Evolutionary conservation across 129 eudicot genomes (phyloP), one percentile per base, ranked within the genome.

Genomic region (Pseudognaphalium luteoalbum): DNA sequence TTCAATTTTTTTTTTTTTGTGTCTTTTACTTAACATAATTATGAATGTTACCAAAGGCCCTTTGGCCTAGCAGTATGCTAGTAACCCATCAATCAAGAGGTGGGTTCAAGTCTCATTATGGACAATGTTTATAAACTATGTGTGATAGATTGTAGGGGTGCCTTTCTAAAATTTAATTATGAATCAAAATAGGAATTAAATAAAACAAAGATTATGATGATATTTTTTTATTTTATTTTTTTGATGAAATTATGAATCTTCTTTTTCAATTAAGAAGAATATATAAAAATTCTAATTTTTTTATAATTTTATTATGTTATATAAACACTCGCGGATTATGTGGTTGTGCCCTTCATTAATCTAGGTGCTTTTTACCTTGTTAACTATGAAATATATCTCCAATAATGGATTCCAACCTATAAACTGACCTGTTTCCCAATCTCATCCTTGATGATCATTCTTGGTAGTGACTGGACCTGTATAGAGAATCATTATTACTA

Each of bases 401-500:
- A 44, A 44, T 10, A 44, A 47, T 5, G 14, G 47, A 47, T 3
- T 14, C n/a, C 54, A 47, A 14, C 54, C 16, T 47, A 47, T 47
- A 12, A 47, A 14, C n/a, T 47, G 6, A 47, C 74, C 80, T 94
- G 98, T 83, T 94, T 90, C 74, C 98, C 98, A 7, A 94, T 94
- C 81, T 94, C 98, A 70, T 94, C 98, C 84, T 61, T 88, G 58
- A 94, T 94, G 71, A 94, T 94, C 97, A 94, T 94, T 81, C 98
- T 94, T 66, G 98, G 98, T 77, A 94, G 93, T 63, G 98, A 94
- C 66, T 91, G 97, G 76, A 94, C 98, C 98, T 94, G 91, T 71
- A 88, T 7, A 67, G 33, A 77, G 20, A 67, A 76, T 57, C 28
- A 22, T 20, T 58, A 6, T n/a, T 58, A n/a, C 6, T 20, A 58